These are phyloP conservation scores for Periconia sp. DNA, from an alignment of 2,329 filamentous ascomycete genomes.

Conservation along the genomic window DNA sequence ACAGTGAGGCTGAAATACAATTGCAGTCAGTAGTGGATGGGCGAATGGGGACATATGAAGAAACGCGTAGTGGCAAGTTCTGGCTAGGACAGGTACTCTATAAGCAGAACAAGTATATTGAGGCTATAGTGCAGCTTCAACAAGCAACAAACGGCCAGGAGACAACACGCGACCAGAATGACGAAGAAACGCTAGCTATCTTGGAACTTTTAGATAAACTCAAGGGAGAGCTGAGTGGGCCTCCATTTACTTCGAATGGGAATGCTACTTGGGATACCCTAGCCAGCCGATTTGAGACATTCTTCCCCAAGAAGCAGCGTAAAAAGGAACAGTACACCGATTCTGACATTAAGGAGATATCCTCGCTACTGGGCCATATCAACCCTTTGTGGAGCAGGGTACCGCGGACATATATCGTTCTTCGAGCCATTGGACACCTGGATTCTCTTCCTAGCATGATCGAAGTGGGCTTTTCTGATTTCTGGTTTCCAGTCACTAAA, in stretches of 20 bases:
- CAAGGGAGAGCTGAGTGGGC: not conserved
- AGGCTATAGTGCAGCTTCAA: not conserved
- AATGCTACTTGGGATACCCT: not conserved
- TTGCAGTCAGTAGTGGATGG: not conserved
- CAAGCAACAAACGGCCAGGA: not conserved
- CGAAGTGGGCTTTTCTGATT: slow-evolving; percentile 2
- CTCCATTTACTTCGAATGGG: not conserved
- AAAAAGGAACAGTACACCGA: not conserved
- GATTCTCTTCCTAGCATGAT: slow-evolving; percentile 2
- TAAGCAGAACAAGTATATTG: slow-evolving; percentile 4
- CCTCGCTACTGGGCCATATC: not conserved
- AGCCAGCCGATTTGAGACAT: not conserved
- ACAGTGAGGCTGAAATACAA: slow-evolving; percentile 1
- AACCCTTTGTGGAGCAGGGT: not conserved
- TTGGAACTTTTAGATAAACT: not conserved
- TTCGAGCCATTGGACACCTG: slow-evolving; percentile 8
- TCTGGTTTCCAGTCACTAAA: slow-evolving; percentile 9
- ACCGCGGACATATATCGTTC: slow-evolving; percentile 7
- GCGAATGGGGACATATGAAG: not conserved
- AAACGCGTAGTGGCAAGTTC: slow-evolving; percentile 2
- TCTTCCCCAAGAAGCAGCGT: not conserved
- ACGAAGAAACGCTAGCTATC: not conserved
- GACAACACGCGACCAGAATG: not conserved
- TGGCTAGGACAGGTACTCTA: slow-evolving; percentile 3
- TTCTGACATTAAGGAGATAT: not conserved